These are phyloP conservation scores for Farysia itapuensis DNA, from an alignment of 1,284 basidiomycete species.

Conservation along the genomic window DNA sequence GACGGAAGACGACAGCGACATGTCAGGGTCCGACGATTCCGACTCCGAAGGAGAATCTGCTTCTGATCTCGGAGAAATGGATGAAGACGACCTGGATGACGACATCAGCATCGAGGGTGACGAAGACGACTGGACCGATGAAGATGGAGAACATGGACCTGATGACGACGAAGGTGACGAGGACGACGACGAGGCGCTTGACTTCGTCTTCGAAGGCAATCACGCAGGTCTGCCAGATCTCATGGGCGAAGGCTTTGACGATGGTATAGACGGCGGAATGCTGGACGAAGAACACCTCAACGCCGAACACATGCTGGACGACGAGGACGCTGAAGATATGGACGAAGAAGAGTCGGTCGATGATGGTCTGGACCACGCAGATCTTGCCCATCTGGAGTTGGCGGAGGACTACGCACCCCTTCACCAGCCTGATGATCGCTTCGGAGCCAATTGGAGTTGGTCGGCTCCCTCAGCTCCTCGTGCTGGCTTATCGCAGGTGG, in stretches of 20 bases:
- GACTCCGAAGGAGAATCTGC: constrained; percentile 34
- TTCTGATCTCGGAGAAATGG: neutral
- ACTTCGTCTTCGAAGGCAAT: constrained; percentile 38
- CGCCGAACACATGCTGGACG: constrained; percentile 23
- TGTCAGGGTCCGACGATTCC: constrained; percentile 27
- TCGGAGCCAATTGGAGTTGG: constrained; percentile 58
- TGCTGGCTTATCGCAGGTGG: constrained; percentile 4
- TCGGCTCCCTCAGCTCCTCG: constrained; percentile 24
- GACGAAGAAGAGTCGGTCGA: constrained; percentile 42
- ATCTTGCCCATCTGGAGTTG: constrained; percentile 48
- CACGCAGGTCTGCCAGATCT: constrained; percentile 20
- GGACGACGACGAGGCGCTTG: constrained; percentile 66
- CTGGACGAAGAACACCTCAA: constrained; percentile 14
- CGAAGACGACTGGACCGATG: constrained; percentile 54
- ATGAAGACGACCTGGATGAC: constrained; percentile 52
- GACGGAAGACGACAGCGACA: constrained; percentile 46
- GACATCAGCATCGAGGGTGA: constrained; percentile 61
- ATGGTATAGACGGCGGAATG: constrained; percentile 9
- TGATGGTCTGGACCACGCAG: constrained; percentile 43
- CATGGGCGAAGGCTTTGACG: constrained; percentile 30
- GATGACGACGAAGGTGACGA: too few species aligned
- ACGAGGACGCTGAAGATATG: constrained; percentile 38
- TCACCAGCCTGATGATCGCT: constrained; percentile 45
- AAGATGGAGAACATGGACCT: constrained; percentile 35
- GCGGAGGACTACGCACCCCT: constrained; percentile 38